phyloP scores from a whole-genome alignment of 352 stramenopile species.

The Pythium periplocum region DNA sequence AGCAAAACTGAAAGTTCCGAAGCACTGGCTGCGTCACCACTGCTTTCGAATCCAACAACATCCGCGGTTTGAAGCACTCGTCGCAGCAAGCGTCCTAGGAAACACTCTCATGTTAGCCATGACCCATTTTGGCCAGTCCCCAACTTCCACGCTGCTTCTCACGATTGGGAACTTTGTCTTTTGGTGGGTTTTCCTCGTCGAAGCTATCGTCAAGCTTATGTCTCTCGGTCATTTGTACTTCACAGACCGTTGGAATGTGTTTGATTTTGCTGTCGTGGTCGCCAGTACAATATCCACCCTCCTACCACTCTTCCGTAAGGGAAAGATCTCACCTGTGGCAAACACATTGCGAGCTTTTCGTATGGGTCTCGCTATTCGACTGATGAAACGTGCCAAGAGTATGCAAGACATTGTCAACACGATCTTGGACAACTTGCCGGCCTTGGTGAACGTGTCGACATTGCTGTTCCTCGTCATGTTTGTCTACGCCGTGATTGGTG shows the following conservation, averaged over 20 bases:
- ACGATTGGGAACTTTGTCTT: conserved; percentile 37
- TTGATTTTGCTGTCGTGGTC: conserved; percentile 58
- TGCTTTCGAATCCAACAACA: conserved; percentile 34
- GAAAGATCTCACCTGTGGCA: conserved; percentile 39
- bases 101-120: conserved; percentile 40
- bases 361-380: conserved; percentile 41
- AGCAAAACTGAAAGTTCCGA: conserved; percentile 22
- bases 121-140: conserved; percentile 28
- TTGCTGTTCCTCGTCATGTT: conserved; percentile 73
- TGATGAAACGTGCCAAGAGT: conserved; percentile 44
- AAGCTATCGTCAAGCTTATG: conserved; percentile 60
- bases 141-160: conserved; percentile 11
- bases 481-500: conserved; percentile 71
- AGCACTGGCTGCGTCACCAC: conserved; percentile 11
- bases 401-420: conserved; percentile 68
- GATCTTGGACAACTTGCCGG: conserved; percentile 63
- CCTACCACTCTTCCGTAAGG: conserved; percentile 31
- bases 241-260: conserved; percentile 55
- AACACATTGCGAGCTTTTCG: conserved; percentile 60
- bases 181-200: conserved; percentile 48
- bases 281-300: conserved; percentile 35
- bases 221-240: conserved; percentile 58
- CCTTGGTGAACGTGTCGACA: conserved; percentile 68
- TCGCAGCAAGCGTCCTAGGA: conserved; percentile 27
- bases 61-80: conserved; percentile 23